phyloP scores from a whole-genome alignment of 2,329 filamentous ascomycete species.

The Chaetomiaceae sp. region DNA sequence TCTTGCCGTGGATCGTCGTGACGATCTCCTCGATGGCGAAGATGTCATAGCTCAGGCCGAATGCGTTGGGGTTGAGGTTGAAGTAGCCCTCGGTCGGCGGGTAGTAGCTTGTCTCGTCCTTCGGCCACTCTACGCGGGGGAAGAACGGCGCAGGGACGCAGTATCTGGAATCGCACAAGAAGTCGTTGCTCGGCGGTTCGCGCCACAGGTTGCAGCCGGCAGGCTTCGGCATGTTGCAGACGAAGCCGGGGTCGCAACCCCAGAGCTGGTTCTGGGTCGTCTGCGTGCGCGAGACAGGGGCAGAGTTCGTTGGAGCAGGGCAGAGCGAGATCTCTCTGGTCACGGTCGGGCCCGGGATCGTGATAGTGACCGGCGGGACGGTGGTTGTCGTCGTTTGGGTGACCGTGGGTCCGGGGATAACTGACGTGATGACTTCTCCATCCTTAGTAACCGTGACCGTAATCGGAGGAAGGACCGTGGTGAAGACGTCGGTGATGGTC shows the following conservation, averaged over 20 bases:
- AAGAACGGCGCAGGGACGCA: conserved; percentile 43
- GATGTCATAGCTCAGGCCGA: conserved; percentile 60
- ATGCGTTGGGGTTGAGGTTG: conserved; percentile 58
- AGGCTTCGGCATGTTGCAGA: conserved; percentile 51
- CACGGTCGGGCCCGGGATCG: conserved; percentile 24
- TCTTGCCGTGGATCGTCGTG: conserved; percentile 32
- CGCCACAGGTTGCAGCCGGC: conserved; percentile 49
- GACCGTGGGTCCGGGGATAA: conserved; percentile 26
- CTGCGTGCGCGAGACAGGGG: conserved; percentile 22
- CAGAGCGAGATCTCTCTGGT: conserved; percentile 39
- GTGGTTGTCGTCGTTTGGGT: conserved; percentile 23
- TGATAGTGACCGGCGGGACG: conserved; percentile 24
- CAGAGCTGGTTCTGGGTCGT: conserved; percentile 36
- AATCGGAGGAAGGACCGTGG: conserved; percentile 25
- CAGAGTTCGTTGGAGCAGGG: conserved; percentile 39
- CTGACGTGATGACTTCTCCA: conserved; percentile 23
- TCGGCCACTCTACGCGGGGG: conserved; percentile 39
- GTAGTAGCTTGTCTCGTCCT: conserved; percentile 47
- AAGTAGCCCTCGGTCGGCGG: conserved; percentile 55
- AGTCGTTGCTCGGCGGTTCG: conserved; percentile 42
- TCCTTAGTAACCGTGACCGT: conserved; percentile 27
- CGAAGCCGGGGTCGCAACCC: conserved; percentile 50
- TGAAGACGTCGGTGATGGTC: conserved; percentile 22
- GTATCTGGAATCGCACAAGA: conserved; percentile 41
- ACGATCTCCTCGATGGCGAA: conserved; percentile 46